Evolutionary conservation across 768 basidiomycete genomes (phyloP), one percentile per base, ranked within the genome.

Genomic region (Termitomyces eurrhizus): DNA sequence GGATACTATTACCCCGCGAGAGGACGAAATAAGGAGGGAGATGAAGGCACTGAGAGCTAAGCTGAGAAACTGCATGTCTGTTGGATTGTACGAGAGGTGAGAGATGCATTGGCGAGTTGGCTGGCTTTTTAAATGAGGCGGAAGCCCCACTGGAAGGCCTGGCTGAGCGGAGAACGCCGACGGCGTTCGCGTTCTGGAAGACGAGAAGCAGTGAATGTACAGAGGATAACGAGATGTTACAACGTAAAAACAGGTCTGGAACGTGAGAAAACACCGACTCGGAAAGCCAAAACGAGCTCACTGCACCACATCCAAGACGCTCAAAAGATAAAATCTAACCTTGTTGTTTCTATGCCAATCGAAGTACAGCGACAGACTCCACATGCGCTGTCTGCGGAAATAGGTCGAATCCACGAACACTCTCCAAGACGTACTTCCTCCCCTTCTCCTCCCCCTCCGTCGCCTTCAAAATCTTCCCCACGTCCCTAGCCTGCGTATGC

Each of bases 351-450:
- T 67, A 71, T 55, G 64, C 75, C 48, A 87, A 73, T 63, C 84
- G 77, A 66, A 92, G 74, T 33, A 92, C 80, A 7, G 88, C 88
- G 13, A 93, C 86, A 58, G 83, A 84, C 75, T 98, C 94, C 9
- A 96, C 93, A 78, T 98, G 95, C 13, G 92, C 90, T 29, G 94
- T 96, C 79, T 98, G 95, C 8, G 96, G 93, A 77, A 98, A 99
- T 57, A 99, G 70, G 77, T 98, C 96, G 65, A 97, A 93, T 39
- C 94, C 95, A 62, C 90, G 74, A 67, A 97, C 65, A 66, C 87
- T 92, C 75, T 95, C 91, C 67, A 99, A 66, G 62, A 83, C 78
- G 74, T 97, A 99, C 66, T 75, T 77, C 66, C 72, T 75, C 66
- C 69, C 71, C 59, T 65, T 75, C 45, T 64, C 76, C 51, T 72